Conservation (phyloP, 208 protist species). For the Spironucleus salmonicida region DNA sequence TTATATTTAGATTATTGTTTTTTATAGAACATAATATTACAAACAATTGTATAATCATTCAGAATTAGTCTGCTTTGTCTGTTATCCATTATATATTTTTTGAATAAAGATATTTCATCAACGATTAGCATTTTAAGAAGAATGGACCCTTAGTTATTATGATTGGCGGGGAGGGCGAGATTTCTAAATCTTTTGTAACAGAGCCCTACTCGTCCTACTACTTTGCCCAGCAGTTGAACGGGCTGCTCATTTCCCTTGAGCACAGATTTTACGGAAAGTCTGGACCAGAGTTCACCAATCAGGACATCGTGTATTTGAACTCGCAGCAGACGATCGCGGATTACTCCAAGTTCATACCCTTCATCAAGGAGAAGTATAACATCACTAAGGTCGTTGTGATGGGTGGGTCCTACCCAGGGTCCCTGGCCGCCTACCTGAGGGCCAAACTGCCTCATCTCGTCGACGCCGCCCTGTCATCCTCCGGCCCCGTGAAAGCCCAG, state of each 20-base stretch:
- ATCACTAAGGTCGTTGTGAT: background rate
- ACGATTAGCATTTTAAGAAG: background rate
- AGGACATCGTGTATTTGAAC: background rate
- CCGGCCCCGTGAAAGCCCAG: conserved; percentile 8
- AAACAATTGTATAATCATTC: conserved; percentile 7
- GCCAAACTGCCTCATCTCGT: conserved; percentile 11
- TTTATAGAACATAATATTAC: conserved; percentile 13
- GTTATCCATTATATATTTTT: conserved; percentile 9
- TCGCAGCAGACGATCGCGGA: conserved; percentile 25
- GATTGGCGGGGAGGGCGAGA: background rate
- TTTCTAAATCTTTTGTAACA: background rate
- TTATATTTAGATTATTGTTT: conserved; percentile 16
- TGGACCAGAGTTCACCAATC: background rate
- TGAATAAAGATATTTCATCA: conserved; percentile 1
- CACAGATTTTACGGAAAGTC: conserved; percentile 33
- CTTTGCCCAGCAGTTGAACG: conserved; percentile 28
- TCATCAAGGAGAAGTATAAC: background rate
- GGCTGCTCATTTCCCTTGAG: conserved; percentile 25
- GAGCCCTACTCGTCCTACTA: background rate
- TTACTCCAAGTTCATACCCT: conserved; percentile 19
- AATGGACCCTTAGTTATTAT: background rate
- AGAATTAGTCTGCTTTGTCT: background rate
- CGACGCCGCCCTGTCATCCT: background rate
- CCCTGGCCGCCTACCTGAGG: background rate
- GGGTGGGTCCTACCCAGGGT: conserved; percentile 35